Evolutionary conservation across 805 yeast species (phyloP).

Genomic region (Ascoidea tarda): DNA sequence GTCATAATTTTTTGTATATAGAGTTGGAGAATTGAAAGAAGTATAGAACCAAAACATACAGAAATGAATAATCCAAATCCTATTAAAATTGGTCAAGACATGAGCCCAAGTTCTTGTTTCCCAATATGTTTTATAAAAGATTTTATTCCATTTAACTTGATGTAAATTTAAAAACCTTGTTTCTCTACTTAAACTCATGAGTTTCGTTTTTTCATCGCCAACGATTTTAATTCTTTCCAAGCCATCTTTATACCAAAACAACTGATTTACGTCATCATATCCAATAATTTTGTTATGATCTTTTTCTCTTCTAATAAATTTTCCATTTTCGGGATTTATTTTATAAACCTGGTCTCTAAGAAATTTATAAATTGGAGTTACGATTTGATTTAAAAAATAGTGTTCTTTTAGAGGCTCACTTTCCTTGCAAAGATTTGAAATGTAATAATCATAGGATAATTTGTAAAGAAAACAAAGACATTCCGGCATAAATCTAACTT

Average conservation of each 20-base stretch:
- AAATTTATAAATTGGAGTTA: conserved; percentile 58
- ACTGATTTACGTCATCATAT: conserved; percentile 80
- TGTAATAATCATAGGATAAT: conserved; percentile 58
- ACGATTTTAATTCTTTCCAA: conserved; percentile 38
- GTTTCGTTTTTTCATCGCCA: conserved; percentile 22
- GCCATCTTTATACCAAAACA: conserved; percentile 73
- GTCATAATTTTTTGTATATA: conserved; percentile 77
- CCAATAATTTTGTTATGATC: conserved; percentile 67
- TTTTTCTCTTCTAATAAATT: conserved; percentile 31
- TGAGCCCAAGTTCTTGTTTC: conserved; percentile 74
- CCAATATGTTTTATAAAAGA: conserved; percentile 59
- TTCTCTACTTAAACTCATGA: conserved; percentile 38
- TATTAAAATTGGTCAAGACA: conserved; percentile 53
- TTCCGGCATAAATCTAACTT: conserved; percentile 78
- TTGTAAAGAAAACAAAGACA: conserved; percentile 76
- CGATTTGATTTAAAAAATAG: conserved; percentile 48
- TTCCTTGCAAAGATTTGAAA: conserved; percentile 25
- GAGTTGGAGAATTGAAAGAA: conserved; percentile 48
- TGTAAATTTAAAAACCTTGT: conserved; percentile 43
- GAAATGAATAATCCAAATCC: conserved; percentile 70
- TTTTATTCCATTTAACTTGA: conserved; percentile 50
- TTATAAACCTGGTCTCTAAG: conserved; percentile 41
- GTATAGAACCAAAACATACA: conserved; percentile 71
- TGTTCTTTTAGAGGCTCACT: conserved; percentile 17
- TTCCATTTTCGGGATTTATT: conserved; percentile 21